Percentiles rank a stretch among this genome's conserved stretches.
Evolutionary conservation across 2,329 filamentous ascomycete genomes (phyloP).

Genomic region (Clarireedia paspali): DNA sequence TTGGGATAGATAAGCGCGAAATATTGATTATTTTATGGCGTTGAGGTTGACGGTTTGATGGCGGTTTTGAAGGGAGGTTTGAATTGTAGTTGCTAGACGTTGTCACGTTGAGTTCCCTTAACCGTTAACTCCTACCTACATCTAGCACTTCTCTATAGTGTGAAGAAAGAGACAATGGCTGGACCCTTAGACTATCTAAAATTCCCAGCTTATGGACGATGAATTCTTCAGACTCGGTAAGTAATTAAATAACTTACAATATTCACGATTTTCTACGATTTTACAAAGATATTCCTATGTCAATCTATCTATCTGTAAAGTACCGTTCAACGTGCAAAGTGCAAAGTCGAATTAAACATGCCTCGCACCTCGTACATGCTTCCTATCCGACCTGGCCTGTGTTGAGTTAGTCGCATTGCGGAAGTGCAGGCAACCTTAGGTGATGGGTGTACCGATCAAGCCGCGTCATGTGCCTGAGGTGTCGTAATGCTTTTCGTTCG

Average conservation of each 20-base stretch:
- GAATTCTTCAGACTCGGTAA: too few species aligned
- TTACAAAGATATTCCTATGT: not conserved
- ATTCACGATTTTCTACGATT: not conserved
- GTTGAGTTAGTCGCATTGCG: too few species aligned
- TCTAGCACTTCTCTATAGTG: conserved; percentile 6
- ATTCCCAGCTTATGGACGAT: too few species aligned
- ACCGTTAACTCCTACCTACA: not conserved
- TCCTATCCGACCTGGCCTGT: too few species aligned
- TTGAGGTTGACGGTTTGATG: conserved; percentile 10
- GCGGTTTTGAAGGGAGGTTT: conserved; percentile 1
- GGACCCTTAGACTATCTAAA: not conserved
- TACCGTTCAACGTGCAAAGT: not conserved
- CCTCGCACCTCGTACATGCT: too few species aligned
- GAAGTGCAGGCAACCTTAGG: too few species aligned
- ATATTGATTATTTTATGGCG: conserved; percentile 9
- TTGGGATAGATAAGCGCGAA: conserved; percentile 4
- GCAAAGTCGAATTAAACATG: not conserved
- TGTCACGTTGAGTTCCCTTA: conserved; percentile 8
- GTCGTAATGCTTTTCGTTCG: too few species aligned
- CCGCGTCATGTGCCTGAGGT: too few species aligned
- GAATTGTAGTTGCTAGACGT: conserved; percentile 10
- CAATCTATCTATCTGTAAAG: not conserved
- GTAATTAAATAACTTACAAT: not conserved
- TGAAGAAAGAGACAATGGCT: conserved; percentile 5
- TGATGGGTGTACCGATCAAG: too few species aligned